phyloP scores from a whole-genome alignment of 257 asterid genomes.

The Jacaranda copaia region DNA sequence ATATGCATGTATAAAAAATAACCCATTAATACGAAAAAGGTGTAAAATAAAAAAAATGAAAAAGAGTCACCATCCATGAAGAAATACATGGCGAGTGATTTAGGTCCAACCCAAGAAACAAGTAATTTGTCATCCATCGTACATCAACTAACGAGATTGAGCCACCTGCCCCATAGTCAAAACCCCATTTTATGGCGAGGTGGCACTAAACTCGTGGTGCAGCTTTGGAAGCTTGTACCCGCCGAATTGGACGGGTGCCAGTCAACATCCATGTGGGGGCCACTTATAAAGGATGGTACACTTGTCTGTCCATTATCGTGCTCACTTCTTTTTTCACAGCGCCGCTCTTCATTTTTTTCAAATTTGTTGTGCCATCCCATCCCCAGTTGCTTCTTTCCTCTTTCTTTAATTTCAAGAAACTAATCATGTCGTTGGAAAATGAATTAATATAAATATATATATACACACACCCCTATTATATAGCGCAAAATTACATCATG shows the following conservation, averaged over 20 bases:
- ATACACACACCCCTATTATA: too few relatives aligned
- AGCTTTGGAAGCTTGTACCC: slow-evolving; percentile 6
- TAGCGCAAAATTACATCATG: too few relatives aligned
- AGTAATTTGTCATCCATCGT: slow-evolving; percentile 8
- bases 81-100: neutral
- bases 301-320: slow-evolving; percentile 1
- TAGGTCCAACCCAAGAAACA: neutral
- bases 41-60: neutral
- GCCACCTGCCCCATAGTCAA: slow-evolving; percentile 21
- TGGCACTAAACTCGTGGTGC: slow-evolving; percentile 42
- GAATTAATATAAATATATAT: too few relatives aligned
- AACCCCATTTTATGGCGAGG: neutral
- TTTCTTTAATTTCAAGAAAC: neutral
- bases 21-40: too few relatives aligned
- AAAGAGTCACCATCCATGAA: neutral
- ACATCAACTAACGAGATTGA: neutral
- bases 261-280: slow-evolving; percentile 29
- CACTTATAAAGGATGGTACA: neutral
- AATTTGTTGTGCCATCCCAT: neutral
- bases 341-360: neutral
- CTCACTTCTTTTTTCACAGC: neutral
- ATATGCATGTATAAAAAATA: too few relatives aligned
- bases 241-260: slow-evolving; percentile 36
- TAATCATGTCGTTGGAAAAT: neutral
- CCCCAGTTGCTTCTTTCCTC: neutral